Percentiles rank a stretch among this genome's conserved stretches.
Conservation (phyloP, 495 filamentous ascomycete genomes). For the Elaphomyces granulatus region DNA sequence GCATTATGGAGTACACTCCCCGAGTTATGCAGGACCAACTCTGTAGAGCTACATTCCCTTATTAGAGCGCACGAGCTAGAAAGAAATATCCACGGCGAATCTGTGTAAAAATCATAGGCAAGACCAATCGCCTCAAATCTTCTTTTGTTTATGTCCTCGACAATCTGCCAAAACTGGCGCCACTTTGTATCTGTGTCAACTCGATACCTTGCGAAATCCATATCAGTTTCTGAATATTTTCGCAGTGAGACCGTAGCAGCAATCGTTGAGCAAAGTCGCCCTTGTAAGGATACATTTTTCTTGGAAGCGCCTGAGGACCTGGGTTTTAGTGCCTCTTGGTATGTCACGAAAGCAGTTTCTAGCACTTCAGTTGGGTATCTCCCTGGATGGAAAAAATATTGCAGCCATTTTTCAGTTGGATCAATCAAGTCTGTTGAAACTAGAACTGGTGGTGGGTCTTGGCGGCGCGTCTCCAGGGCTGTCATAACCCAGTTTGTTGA, state of each 20-base stretch:
- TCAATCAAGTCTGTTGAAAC: conserved; percentile 47
- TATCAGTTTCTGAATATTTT: conserved; percentile 43
- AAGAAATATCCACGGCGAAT: conserved; percentile 69
- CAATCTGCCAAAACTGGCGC: conserved; percentile 74
- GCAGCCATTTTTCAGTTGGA: conserved; percentile 33
- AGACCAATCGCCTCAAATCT: conserved; percentile 66
- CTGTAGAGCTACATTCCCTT: conserved; percentile 62
- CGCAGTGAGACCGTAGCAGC: conserved; percentile 46
- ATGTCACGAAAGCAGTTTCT: conserved; percentile 67
- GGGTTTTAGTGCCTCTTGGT: conserved; percentile 43
- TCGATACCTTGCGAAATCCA: conserved; percentile 59
- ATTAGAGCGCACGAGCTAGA: conserved; percentile 66
- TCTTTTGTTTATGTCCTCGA: conserved; percentile 73
- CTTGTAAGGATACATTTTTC: conserved; percentile 40
- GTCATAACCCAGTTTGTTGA: conserved; percentile 57
- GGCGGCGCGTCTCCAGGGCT: conserved; percentile 44
- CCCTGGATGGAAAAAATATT: conserved; percentile 66
- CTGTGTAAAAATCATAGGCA: conserved; percentile 50
- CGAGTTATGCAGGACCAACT: conserved; percentile 43
- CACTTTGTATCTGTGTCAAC: conserved; percentile 66
- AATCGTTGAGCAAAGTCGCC: conserved; percentile 56
- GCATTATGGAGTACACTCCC: conserved; percentile 19
- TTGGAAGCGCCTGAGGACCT: conserved; percentile 23
- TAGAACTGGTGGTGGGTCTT: conserved; percentile 36
- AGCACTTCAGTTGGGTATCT: conserved; percentile 60